Conservation (phyloP, 176 grass and related monocot species). For the Lolium rigidum region DNA sequence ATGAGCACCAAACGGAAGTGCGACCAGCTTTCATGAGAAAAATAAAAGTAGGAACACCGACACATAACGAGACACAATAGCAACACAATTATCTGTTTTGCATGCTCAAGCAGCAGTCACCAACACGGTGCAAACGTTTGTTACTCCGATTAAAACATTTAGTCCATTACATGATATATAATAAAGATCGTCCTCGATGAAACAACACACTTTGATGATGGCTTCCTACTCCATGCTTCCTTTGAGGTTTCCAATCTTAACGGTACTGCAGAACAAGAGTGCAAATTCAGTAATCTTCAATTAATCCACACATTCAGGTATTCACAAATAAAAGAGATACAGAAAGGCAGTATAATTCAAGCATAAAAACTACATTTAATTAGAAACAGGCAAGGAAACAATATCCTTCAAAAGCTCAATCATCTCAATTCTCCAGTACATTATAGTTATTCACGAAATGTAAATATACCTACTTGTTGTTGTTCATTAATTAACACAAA, state of each 20-base stretch:
- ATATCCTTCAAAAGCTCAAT: not conserved
- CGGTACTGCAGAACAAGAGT: constrained; percentile 45
- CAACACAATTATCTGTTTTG: not conserved
- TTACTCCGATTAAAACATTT: not conserved
- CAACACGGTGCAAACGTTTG: constrained; percentile 10
- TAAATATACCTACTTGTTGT: not conserved
- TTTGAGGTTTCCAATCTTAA: constrained; percentile 29
- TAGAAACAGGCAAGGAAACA: not conserved
- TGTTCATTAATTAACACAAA: not conserved
- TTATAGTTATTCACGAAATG: not conserved
- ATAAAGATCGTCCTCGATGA: constrained; percentile 4
- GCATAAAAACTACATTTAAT: not conserved
- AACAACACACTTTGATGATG: not conserved
- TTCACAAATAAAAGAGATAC: not conserved
- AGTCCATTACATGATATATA: constrained; percentile 30
- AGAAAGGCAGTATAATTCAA: not conserved
- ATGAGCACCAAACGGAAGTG: not conserved
- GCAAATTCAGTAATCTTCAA: not conserved
- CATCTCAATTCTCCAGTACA: not conserved
- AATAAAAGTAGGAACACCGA: not conserved
- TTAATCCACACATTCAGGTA: not conserved
- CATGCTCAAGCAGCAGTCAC: not conserved
- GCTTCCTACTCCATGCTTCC: not conserved
- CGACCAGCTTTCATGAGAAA: not conserved
- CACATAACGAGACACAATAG: not conserved